phyloP scores from a whole-genome alignment of 805 yeast species.

The Kazachstania kunashirensis region DNA sequence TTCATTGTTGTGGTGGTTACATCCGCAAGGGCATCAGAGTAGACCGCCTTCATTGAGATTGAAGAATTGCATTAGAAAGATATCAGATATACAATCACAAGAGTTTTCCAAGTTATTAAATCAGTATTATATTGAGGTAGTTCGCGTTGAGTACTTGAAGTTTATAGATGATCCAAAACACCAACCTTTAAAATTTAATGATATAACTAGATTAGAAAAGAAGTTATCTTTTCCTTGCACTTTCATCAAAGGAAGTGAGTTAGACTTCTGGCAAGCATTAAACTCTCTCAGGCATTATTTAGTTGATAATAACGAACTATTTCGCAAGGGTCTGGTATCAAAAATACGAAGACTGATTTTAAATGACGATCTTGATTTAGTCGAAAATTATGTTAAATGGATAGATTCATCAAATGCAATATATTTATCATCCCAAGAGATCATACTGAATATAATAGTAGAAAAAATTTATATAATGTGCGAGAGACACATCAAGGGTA shows the following conservation, averaged over 20 bases:
- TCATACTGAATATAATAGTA: conserved; percentile 16
- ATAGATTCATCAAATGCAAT: conserved; percentile 13
- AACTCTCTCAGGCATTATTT: conserved; percentile 20
- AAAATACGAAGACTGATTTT: conserved; percentile 11
- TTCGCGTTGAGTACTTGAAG: conserved; percentile 18
- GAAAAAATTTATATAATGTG: conserved; percentile 15
- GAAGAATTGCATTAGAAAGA: conserved; percentile 11
- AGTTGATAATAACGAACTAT: conserved; percentile 13
- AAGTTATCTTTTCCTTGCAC: conserved; percentile 19
- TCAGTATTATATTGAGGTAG: conserved; percentile 16
- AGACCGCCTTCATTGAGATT: conserved; percentile 22
- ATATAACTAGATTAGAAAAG: conserved; percentile 14
- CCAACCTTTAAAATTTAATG: background rate
- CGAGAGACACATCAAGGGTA: conserved; percentile 11
- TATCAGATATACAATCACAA: conserved; percentile 3
- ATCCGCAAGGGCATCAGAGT: conserved; percentile 20
- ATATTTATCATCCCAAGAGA: conserved; percentile 10
- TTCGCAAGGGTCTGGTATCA: conserved; percentile 8
- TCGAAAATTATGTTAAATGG: conserved; percentile 18
- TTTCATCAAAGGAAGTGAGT: conserved; percentile 10
- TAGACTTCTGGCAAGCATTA: conserved; percentile 15
- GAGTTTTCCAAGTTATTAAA: conserved; percentile 2
- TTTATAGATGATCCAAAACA: background rate
- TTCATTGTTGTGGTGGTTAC: conserved; percentile 18
- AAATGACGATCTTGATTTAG: conserved; percentile 23